Percentiles rank a stretch among this genome's conserved stretches.
Evolutionary conservation across 176 grass and related monocot species (phyloP).

Genomic region (Zoysia japonica): DNA sequence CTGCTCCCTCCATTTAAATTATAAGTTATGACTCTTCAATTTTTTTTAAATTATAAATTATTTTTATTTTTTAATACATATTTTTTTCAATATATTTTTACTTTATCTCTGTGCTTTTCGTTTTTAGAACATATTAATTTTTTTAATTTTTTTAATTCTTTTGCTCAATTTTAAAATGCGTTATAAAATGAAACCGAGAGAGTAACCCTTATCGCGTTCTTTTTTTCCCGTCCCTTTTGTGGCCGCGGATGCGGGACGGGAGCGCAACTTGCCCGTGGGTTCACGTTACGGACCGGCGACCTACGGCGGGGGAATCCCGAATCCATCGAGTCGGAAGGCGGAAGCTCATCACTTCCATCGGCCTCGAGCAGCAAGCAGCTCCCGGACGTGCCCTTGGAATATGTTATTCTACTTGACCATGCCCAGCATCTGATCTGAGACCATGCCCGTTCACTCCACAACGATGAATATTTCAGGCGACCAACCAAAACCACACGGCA

Average conservation of each 20-base stretch:
- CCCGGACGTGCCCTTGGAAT: background rate
- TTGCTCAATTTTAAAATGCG: no score
- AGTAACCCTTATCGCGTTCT: background rate
- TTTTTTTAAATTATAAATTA: no score
- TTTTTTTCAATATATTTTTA: no score
- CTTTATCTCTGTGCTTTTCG: fast-evolving
- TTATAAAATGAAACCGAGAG: no score
- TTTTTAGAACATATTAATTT: no score
- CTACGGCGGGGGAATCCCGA: background rate
- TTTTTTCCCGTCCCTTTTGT: no score
- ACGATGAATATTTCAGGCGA: conserved; percentile 38
- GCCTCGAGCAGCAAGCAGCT: background rate
- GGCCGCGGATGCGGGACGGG: background rate
- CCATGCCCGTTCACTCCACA: background rate
- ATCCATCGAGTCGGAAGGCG: background rate
- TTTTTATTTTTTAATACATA: no score
- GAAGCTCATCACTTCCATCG: background rate
- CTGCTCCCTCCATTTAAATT: no score
- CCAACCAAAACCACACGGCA: conserved; percentile 27
- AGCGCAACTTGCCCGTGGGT: background rate
- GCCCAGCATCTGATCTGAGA: background rate
- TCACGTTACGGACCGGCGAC: conserved; percentile 5
- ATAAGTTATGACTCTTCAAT: no score
- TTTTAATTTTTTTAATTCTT: no score
- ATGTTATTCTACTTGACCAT: conserved; percentile 4